Base-by-base conservation (phyloP, 2,329 filamentous ascomycete genomes). In the Colletotrichum tamarilloi region DNA sequence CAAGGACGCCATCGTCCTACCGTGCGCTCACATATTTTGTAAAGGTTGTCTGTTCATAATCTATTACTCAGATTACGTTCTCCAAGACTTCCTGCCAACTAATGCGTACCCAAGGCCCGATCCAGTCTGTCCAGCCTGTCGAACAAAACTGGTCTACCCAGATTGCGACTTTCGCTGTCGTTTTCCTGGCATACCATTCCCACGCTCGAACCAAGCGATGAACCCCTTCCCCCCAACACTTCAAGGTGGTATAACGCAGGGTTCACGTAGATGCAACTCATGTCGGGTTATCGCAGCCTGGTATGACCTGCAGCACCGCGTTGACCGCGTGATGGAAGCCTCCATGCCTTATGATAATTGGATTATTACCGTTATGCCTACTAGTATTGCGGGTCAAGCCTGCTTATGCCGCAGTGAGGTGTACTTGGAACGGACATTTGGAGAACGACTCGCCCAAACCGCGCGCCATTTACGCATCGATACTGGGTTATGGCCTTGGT, bases 11-110 rank as follows among this genome's bases (percentile, higher is more conserved):
- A 66, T 59, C 11, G 30, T 70, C 14, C 6, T 65, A 12, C 67
- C 67, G 12, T 70, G 67, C 35, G 67, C 49, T 42, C 67, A 70
- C 38, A 66, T 70, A 16, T 52, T 70, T 16, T 70, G 67, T 19
- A 70, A 35, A 59, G 22, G 14, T 12, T 70, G 67, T 19, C 3
- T 70, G 7, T 58, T 58, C 53, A n/a, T 22, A 7, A 22, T 70
- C 1, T 52, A 28, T 28, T 59, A 52, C 52, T 16, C 24, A 1
- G 67, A 22, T 5, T 65, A 38, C 7, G n/a, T 14, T 22, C 8
- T n/a, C 5, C 4, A 19, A 12, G 57, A 59, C 24, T 65, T 69
- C n/a, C 35, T n/a, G 26, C 53, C 30, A 12, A 42, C 19, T 12
- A 62, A 58, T 8, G 26, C 24, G 24, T 5, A 57, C 5, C 46